These are phyloP conservation scores for Plectosphaerella sp. DNA, from an alignment of 2,329 filamentous ascomycete genomes.

Conservation along the genomic window DNA sequence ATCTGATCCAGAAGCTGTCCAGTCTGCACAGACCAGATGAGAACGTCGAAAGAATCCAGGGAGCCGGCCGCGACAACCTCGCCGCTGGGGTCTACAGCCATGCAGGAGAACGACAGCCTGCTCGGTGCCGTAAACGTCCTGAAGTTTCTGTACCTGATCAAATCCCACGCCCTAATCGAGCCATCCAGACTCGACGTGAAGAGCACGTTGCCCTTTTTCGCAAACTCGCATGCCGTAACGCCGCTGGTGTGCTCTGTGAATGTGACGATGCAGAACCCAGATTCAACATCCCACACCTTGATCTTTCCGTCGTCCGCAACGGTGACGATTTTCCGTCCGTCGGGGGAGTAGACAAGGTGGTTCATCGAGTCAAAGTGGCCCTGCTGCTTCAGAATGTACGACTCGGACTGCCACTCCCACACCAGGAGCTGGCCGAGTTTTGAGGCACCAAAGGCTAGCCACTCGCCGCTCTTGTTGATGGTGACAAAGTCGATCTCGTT, in stretches of 20 bases:
- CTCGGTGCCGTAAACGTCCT: conserved; percentile 94
- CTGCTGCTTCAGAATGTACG: conserved; percentile 97
- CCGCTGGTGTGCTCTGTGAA: conserved; percentile 96
- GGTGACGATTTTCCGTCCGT: conserved; percentile 89
- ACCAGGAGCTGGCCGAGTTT: conserved; percentile 94
- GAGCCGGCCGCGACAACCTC: conserved; percentile 96
- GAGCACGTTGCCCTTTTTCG: conserved; percentile 89
- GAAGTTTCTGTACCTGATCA: conserved; percentile 95
- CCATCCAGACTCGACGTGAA: conserved; percentile 95
- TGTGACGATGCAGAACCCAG: conserved; percentile 95
- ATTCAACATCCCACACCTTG: conserved; percentile 96
- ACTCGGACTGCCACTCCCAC: conserved; percentile 99
- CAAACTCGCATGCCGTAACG: conserved; percentile 91
- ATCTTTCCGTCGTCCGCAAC: conserved; percentile 96
- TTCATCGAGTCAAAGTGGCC: conserved; percentile 97
- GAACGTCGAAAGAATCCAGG: conserved; percentile 92
- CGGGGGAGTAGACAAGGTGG: conserved; percentile 84
- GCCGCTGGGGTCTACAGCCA: conserved; percentile 95
- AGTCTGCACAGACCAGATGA: conserved; percentile 98
- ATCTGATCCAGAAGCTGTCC: conserved; percentile 90
- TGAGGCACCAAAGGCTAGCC: conserved; percentile 94
- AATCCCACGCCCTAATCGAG: conserved; percentile 91
- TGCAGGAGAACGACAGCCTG: conserved; percentile 83
- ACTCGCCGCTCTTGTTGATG: conserved; percentile 91
- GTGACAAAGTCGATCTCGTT: conserved; percentile 94